Conservation (phyloP, 352 stramenopile genomes). For the Phytophthora podocarpi region DNA sequence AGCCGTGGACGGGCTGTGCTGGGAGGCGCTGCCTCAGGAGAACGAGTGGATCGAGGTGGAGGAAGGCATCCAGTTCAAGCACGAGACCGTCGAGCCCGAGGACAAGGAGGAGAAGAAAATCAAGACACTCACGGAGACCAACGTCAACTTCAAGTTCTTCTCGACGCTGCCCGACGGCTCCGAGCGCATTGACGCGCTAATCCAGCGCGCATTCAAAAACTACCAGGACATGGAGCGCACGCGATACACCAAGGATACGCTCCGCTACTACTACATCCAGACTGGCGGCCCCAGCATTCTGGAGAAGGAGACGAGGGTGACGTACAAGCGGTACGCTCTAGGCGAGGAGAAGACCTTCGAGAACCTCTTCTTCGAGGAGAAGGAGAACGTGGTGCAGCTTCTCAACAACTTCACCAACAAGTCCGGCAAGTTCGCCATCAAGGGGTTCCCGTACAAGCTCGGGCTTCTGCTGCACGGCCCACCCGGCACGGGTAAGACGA, state of each 20-base stretch:
- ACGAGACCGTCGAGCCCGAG: slow-evolving; percentile 27
- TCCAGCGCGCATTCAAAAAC: slow-evolving; percentile 37
- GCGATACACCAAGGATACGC: slow-evolving; percentile 41
- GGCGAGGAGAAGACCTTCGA: slow-evolving; percentile 90
- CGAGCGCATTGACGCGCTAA: slow-evolving; percentile 46
- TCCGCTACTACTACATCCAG: slow-evolving; percentile 56
- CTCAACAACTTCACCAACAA: slow-evolving; percentile 84
- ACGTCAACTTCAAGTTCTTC: slow-evolving; percentile 36
- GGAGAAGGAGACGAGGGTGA: slow-evolving; percentile 19
- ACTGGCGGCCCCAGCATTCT: slow-evolving; percentile 11
- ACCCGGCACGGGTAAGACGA: slow-evolving; percentile 91
- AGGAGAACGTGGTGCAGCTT: slow-evolving; percentile 65
- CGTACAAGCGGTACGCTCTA: slow-evolving; percentile 80
- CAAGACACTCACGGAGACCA: slow-evolving; percentile 26
- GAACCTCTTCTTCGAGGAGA: slow-evolving; percentile 90
- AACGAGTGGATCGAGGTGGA: slow-evolving; percentile 55
- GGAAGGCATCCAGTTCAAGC: slow-evolving; percentile 30
- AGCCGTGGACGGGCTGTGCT: slow-evolving; percentile 43
- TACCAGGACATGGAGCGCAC: slow-evolving; percentile 42
- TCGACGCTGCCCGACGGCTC: slow-evolving; percentile 33
- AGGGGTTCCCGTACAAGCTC: slow-evolving; percentile 90
- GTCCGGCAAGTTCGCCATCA: slow-evolving; percentile 85
- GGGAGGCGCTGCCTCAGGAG: slow-evolving; percentile 41
- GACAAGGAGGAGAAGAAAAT: slow-evolving; percentile 29
- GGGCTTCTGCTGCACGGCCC: slow-evolving; percentile 88